Evolutionary conservation across 306 rosid genomes (phyloP).

Genomic region (Vigna reflexopilosa): DNA sequence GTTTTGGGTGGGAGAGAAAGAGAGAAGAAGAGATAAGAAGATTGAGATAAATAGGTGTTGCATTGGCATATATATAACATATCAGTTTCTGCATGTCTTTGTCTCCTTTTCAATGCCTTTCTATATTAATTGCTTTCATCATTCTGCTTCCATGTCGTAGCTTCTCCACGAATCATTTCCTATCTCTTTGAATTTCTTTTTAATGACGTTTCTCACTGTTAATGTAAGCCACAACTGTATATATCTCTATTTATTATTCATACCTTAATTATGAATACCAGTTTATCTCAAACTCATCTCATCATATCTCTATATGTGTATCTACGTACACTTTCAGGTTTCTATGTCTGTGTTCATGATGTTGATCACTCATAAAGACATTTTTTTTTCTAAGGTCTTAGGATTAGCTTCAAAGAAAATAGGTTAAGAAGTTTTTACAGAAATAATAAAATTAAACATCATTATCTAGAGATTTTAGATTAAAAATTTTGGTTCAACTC

Average conservation of each 20-base stretch:
- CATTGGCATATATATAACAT: not conserved
- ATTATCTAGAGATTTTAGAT: too few relatives aligned
- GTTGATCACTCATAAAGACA: too few relatives aligned
- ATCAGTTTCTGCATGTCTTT: constrained; percentile 37
- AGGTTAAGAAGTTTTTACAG: too few relatives aligned
- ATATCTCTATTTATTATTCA: not conserved
- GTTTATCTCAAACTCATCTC: too few relatives aligned
- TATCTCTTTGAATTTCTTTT: not conserved
- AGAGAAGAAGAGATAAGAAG: constrained; percentile 47
- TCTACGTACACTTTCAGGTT: too few relatives aligned
- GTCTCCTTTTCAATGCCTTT: constrained; percentile 40
- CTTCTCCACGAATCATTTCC: constrained; percentile 28
- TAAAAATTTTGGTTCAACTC: too few relatives aligned
- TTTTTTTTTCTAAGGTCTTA: too few relatives aligned
- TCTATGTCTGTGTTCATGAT: too few relatives aligned
- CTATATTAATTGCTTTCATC: not conserved
- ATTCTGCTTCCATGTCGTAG: not conserved
- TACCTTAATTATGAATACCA: not conserved
- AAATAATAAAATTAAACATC: too few relatives aligned
- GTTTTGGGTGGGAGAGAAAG: constrained; percentile 44
- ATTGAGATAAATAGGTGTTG: constrained; percentile 44
- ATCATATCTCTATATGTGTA: too few relatives aligned
- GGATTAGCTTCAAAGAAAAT: too few relatives aligned
- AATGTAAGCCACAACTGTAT: not conserved
- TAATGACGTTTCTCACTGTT: not conserved